Base-by-base conservation (phyloP, 805 yeast genomes). In the Millerozyma miso region DNA sequence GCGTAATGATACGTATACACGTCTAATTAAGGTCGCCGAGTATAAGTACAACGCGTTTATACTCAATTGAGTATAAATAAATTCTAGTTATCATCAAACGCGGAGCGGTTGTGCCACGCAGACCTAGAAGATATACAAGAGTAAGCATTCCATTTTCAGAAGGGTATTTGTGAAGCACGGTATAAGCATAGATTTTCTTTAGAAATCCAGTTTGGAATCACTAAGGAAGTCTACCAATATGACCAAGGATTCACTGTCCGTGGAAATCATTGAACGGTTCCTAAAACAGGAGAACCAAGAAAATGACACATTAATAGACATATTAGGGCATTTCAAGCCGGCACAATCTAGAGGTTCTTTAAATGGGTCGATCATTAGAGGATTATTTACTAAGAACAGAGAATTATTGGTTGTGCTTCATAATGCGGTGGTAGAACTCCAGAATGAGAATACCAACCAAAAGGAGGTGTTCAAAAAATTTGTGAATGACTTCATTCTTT, bases 361-460 rank as follows among this genome's bases (percentile, higher is more conserved):
- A 33, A 35, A 66, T 8, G 56, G 66, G 3, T 53, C 72, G 12
- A 48, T 69, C 15, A 58, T 64, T 4, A 52, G 76, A 37, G 76
- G 74, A 1, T 52, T 69, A 33, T 63, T 63, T 52, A 70, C 76
- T 31, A 63, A 62, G 43, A 69, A 69, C 51, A 42, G 56, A 20
- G 59, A 57, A 43, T 55, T 67, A 34, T 42, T 65, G 12, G 33
- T 53, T 8, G 19, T 56, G 2, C 38, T 63, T n/a, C 46, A 50
- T 31, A 42, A 8, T 16, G 44, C 51, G 31, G 23, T 51, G 17
- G 41, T 38, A 5, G 60, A 53, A 14, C 31, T 52, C 23, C 45
- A 50, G 16, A 35, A 43, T 1, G 43, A 45, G 13, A 55, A 45
- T 16, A 31, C 38, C 2, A 50, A 55, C 34, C 64, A 58, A 15